Evolutionary conservation across 2,329 filamentous ascomycete species (phyloP).

Genomic region (Dothideomycetes sp.): DNA sequence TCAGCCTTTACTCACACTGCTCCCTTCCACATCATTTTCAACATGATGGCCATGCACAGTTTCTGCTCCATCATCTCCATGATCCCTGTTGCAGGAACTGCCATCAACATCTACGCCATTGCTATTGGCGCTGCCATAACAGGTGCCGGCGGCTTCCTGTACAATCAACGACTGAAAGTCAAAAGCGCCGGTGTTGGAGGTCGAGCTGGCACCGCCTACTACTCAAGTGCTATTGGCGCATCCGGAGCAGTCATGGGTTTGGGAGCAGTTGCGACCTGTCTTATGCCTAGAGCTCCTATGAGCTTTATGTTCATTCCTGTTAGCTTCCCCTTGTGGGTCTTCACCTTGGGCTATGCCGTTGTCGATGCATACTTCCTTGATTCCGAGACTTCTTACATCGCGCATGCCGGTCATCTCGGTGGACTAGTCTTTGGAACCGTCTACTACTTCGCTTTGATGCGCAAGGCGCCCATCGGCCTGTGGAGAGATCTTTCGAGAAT

Average conservation of each 20-base stretch:
- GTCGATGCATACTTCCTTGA: conserved; percentile 33
- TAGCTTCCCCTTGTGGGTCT: conserved; percentile 31
- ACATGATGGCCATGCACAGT: conserved; percentile 33
- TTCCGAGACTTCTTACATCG: conserved; percentile 21
- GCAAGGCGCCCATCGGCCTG: conserved; percentile 5
- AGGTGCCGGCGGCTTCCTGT: conserved; percentile 19
- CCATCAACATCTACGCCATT: conserved; percentile 19
- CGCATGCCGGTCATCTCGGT: conserved; percentile 39
- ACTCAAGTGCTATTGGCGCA: conserved; percentile 26
- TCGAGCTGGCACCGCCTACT: background rate
- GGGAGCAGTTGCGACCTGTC: conserved; percentile 30
- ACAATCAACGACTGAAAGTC: conserved; percentile 13
- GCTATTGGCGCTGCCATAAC: conserved; percentile 21
- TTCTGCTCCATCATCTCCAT: conserved; percentile 28
- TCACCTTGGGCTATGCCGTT: conserved; percentile 28
- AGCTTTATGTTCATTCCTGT: conserved; percentile 30
- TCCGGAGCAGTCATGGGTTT: conserved; percentile 35
- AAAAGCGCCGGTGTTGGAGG: background rate
- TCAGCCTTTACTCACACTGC: conserved; percentile 31
- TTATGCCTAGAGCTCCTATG: conserved; percentile 28
- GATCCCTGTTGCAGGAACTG: conserved; percentile 24
- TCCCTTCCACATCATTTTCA: conserved; percentile 30
- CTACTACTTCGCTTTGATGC: conserved; percentile 7
- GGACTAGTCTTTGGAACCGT: conserved; percentile 31
- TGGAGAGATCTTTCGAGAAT: background rate